Evolutionary conservation across 2,329 filamentous ascomycete species (phyloP).

Genomic region (Talaromyces islandicus): DNA sequence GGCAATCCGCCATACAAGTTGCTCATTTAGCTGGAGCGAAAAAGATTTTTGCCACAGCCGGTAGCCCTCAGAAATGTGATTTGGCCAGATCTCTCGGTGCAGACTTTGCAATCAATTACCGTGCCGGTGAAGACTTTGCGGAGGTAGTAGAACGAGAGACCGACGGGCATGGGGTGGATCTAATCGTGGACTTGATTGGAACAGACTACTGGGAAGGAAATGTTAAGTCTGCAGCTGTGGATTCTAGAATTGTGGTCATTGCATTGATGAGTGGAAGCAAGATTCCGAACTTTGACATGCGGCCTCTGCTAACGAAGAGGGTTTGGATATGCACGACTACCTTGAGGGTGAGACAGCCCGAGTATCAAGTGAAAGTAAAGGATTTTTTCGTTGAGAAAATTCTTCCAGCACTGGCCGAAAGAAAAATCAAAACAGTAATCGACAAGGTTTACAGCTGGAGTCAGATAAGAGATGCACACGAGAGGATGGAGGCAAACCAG

Average conservation of each 20-base stretch:
- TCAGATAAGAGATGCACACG: background rate
- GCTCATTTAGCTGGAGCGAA: conserved; percentile 3
- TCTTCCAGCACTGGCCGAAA: background rate
- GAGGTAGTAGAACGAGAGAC: conserved; percentile 6
- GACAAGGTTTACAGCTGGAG: conserved; percentile 3
- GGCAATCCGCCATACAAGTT: conserved; percentile 7
- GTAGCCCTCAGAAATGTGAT: conserved; percentile 5
- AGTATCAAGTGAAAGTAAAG: background rate
- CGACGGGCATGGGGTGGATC: conserved; percentile 4
- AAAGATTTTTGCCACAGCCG: conserved; percentile 2
- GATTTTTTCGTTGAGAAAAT: background rate
- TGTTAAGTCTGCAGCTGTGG: conserved; percentile 4
- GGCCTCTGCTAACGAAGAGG: conserved; percentile 10
- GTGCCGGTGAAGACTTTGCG: conserved; percentile 12
- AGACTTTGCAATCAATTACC: conserved; percentile 13
- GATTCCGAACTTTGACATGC: conserved; percentile 9
- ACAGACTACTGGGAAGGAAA: conserved; percentile 12
- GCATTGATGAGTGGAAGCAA: conserved; percentile 11
- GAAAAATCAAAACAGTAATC: background rate
- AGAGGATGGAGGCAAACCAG: background rate
- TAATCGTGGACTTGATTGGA: conserved; percentile 13
- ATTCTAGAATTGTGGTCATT: conserved; percentile 9
- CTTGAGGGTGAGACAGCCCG: background rate
- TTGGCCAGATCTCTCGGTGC: conserved; percentile 5
- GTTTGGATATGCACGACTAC: conserved; percentile 10